Evolutionary conservation across 1,284 basidiomycete genomes (phyloP).

Genomic region (Rhodotorula mucilaginosa): DNA sequence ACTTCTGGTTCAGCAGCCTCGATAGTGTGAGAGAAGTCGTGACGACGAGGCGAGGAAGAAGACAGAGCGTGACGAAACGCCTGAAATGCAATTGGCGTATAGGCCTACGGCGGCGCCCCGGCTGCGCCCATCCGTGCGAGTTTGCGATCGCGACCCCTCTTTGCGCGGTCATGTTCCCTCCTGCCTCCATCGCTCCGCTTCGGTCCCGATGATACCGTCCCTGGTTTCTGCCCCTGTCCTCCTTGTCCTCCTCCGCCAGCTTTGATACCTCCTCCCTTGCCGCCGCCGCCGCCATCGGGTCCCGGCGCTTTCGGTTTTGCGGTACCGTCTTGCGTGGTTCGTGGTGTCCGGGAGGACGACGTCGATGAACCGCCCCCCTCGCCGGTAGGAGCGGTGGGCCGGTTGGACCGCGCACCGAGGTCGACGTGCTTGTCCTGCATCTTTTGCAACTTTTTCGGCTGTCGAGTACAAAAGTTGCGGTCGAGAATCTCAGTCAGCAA

Average conservation of each 20-base stretch:
- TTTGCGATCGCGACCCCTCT: conserved; percentile 51
- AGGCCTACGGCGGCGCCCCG: conserved; percentile 2
- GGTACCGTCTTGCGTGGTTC: background rate
- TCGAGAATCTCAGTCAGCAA: too few relatives aligned
- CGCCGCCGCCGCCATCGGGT: conserved; percentile 24
- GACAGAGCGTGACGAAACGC: too few relatives aligned
- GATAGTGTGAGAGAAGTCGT: too few relatives aligned
- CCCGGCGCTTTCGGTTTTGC: conserved; percentile 22
- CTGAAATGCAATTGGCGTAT: too few relatives aligned
- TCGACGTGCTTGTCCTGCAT: conserved; percentile 20
- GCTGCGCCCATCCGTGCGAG: conserved; percentile 49
- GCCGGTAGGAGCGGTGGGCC: background rate
- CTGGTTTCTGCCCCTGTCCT: background rate
- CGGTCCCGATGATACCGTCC: background rate
- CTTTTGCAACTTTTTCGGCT: conserved; percentile 12
- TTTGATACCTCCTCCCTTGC: background rate
- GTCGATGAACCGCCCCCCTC: background rate
- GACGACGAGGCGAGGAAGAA: too few relatives aligned
- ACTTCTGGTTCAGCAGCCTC: too few relatives aligned
- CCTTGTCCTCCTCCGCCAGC: background rate
- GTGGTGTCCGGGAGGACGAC: background rate
- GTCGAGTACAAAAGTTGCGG: background rate
- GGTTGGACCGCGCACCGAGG: conserved; percentile 10
- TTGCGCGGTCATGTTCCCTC: conserved; percentile 49
- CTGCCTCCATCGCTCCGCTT: conserved; percentile 42